Conservation (phyloP, 2,329 filamentous ascomycete species). For the Ascochyta clinopodiicola region DNA sequence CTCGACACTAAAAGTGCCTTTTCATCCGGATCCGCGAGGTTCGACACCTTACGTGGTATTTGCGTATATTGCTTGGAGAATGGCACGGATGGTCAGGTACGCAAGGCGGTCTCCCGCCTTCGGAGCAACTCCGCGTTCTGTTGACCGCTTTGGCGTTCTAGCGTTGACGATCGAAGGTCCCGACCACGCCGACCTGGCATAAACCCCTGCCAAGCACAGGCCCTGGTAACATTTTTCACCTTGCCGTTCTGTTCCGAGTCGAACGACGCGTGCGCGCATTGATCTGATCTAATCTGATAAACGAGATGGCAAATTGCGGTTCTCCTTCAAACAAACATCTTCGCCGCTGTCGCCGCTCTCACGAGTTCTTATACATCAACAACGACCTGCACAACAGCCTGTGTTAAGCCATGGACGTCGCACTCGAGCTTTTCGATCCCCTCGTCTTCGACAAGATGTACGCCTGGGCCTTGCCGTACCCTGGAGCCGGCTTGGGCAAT, state of each 20-base stretch:
- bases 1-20: not conserved
- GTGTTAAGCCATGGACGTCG: conserved; percentile 22
- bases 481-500: conserved; percentile 15
- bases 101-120: not conserved
- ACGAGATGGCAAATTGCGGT: conserved; percentile 20
- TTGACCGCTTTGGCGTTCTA: conserved; percentile 4
- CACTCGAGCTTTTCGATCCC: conserved; percentile 25
- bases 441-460: conserved; percentile 26
- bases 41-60: conserved; percentile 1
- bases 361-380: conserved; percentile 8
- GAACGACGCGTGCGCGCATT: conserved; percentile 12
- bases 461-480: conserved; percentile 22
- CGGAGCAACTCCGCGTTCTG: conserved; percentile 1
- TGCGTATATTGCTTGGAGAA: not conserved
- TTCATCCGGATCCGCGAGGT: not conserved
- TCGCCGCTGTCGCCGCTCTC: conserved; percentile 11
- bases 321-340: conserved; percentile 14
- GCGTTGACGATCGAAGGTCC: conserved; percentile 9
- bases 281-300: conserved; percentile 21
- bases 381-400: conserved; percentile 6
- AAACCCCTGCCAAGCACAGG: conserved; percentile 14
- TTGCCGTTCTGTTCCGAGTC: conserved; percentile 18
- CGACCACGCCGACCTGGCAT: not conserved
- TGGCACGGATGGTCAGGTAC: not conserved
- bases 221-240: conserved; percentile 14